A percentile compares a stretch with the other conserved stretches of the same genome.
phyloP scores from a whole-genome alignment of 169 alveolate species.

The Besnoitia besnoiti region DNA sequence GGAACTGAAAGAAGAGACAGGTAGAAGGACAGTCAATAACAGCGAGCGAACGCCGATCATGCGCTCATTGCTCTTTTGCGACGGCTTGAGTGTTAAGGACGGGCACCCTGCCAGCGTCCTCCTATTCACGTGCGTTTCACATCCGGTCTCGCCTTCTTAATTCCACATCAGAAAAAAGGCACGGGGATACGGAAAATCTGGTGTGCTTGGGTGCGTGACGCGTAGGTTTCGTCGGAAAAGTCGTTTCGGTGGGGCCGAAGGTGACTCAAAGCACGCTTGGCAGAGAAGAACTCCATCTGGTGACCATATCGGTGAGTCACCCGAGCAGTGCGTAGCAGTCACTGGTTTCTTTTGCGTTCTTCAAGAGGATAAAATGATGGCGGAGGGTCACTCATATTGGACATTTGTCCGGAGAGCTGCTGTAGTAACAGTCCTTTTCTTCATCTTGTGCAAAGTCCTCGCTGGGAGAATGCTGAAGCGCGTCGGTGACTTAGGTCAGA shows the following conservation, averaged over 20 bases:
- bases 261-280: slow-evolving; percentile 22
- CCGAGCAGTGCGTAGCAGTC: not conserved
- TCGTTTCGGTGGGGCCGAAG: slow-evolving; percentile 30
- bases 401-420: not conserved
- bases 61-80: too few relatives aligned
- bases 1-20: slow-evolving; percentile 66
- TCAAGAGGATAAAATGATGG: not conserved
- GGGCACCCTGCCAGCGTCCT: too few relatives aligned
- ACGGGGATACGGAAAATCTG: not conserved
- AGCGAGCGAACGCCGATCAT: too few relatives aligned
- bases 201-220: not conserved
- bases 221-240: not conserved
- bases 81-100: too few relatives aligned
- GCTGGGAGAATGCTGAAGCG: too few relatives aligned
- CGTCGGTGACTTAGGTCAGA: too few relatives aligned
- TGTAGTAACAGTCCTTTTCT: too few relatives aligned
- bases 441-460: too few relatives aligned
- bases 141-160: too few relatives aligned
- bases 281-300: slow-evolving; percentile 27
- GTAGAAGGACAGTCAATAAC: slow-evolving; percentile 1
- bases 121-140: too few relatives aligned
- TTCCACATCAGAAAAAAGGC: too few relatives aligned
- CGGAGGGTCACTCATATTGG: not conserved
- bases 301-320: not conserved
- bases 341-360: not conserved